Evolutionary conservation across 441 rosid genomes (phyloP), one percentile per base, ranked within the genome.

Genomic region (Erodium trifolium): DNA sequence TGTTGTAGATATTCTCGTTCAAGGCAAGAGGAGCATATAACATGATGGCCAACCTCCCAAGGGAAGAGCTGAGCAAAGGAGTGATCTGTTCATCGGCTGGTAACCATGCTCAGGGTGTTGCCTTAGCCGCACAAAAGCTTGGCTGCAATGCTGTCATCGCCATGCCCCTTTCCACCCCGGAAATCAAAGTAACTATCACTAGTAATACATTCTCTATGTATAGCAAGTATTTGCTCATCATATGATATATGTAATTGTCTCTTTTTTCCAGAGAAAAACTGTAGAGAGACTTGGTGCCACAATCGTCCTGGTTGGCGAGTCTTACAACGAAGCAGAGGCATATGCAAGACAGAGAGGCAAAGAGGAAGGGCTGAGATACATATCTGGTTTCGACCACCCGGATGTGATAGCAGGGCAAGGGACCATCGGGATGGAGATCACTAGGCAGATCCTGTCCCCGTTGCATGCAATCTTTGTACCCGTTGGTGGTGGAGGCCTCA

Each of bases 351-450:
- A 59, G 27, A 29, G 63, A 18, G 63, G 29, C 63, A 59, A 59
- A 59, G 63, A 59, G 10, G 63, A 59, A 18, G 63, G 63, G 1
- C 63, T 59, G 8, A 59, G 13, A 59, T 59, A 59, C 63, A 59
- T 59, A 59, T 59, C 63, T 7, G 63, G 63, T 59, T 59, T 17
- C 18, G 63, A 59, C 18, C 63, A 59, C 18, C 63, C 63, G 63
- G 63, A 59, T 59, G 63, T 59, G 63, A 59, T 59, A 59, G 27
- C 63, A 18, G 63, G 63, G 31, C 63, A 59, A 19, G 63, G 63
- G 7, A 59, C 63, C 5, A 59, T 59, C 8, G 63, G 63, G 31
- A 59, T 59, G 63, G 63, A 59, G 63, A 59, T 59, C 31, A 18
- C 63, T 59, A 19, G 63, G 13, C 63, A 59, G 18, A 59, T 59